These are phyloP conservation scores for Antitrichia curtipendula DNA, from an alignment of 225 moss, liverwort and hornwort genomes.

Conservation along the genomic window DNA sequence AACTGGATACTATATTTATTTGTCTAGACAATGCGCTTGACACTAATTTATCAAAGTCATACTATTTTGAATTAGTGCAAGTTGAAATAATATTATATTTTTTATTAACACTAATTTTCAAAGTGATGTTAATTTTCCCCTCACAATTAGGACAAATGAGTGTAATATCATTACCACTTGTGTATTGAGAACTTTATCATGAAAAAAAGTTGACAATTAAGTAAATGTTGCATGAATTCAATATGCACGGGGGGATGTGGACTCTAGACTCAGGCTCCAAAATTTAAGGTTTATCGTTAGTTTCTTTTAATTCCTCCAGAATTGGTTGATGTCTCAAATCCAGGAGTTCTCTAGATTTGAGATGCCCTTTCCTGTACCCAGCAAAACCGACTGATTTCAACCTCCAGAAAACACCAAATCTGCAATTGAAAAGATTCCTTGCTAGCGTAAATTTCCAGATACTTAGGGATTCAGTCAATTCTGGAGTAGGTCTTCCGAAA, in stretches of 20 bases:
- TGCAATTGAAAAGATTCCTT: background rate
- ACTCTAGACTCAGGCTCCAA: background rate
- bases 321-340: too few species aligned
- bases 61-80: background rate
- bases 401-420: background rate
- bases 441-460: background rate
- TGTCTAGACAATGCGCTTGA: rapidly evolving
- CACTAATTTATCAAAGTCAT: background rate
- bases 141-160: background rate
- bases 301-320: too few species aligned
- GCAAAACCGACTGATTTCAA: background rate
- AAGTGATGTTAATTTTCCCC: background rate
- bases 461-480: background rate
- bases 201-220: background rate
- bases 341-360: too few species aligned
- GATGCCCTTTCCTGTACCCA: background rate
- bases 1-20: rapidly evolving
- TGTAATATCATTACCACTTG: background rate
- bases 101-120: background rate
- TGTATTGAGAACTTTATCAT: background rate
- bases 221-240: background rate
- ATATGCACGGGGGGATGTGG: too few species aligned
- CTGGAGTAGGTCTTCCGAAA: background rate
- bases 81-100: background rate
- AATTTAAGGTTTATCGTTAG: too few species aligned